phyloP scores from a whole-genome alignment of 2,329 filamentous ascomycete genomes.

The Fusarium sp. region DNA sequence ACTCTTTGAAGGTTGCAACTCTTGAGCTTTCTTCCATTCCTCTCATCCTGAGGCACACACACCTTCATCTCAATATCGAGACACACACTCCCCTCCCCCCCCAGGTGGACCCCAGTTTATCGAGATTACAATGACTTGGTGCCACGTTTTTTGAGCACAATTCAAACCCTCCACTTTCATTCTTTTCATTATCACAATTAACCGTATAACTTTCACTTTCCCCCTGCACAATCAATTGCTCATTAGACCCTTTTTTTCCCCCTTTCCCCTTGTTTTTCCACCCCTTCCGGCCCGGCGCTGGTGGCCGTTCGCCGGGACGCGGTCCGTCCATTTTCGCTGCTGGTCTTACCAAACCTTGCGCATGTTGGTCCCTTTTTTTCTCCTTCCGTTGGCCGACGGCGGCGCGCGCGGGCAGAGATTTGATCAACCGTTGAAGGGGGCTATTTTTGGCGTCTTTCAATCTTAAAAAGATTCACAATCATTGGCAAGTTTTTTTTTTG shows the following conservation, averaged over 20 bases:
- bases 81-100: neutral
- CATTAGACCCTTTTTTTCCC: neutral
- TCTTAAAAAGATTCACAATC: constrained; percentile 29
- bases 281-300: constrained; percentile 11
- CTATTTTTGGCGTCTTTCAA: constrained; percentile 37
- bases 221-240: constrained; percentile 12
- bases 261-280: neutral
- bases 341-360: constrained; percentile 20
- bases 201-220: neutral
- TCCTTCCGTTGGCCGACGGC: neutral
- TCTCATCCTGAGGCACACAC: neutral
- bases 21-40: neutral
- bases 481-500: constrained; percentile 8
- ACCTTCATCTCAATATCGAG: neutral
- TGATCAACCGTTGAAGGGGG: constrained; percentile 17
- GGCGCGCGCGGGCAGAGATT: constrained; percentile 15
- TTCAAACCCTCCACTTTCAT: neutral
- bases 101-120: constrained; percentile 7
- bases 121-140: constrained; percentile 34
- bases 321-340: constrained; percentile 8
- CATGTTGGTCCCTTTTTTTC: neutral
- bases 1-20: neutral
- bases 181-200: neutral
- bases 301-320: constrained; percentile 27
- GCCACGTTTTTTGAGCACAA: constrained; percentile 22